Percentiles rank a stretch among this genome's conserved stretches.
These are phyloP conservation scores for Auricularia sp. DNA, from an alignment of 768 basidiomycete species.

Conservation along the genomic window DNA sequence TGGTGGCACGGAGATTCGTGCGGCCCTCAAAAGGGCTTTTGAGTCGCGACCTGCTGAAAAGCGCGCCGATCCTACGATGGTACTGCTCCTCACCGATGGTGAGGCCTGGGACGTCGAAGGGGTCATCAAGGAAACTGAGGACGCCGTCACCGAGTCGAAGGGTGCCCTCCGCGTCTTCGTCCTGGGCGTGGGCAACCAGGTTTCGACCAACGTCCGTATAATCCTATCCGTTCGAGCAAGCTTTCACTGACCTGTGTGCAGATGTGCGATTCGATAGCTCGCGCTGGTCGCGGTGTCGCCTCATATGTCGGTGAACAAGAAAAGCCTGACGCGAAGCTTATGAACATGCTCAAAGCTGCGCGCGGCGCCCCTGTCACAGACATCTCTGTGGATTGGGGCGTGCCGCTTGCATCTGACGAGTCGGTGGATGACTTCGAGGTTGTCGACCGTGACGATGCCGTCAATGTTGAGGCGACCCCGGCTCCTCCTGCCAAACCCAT, in stretches of 20 bases:
- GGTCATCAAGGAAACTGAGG: neutral
- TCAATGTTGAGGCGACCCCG: neutral
- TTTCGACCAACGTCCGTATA: slow-evolving; percentile 26
- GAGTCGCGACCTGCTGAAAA: slow-evolving; percentile 15
- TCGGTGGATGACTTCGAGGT: slow-evolving; percentile 11
- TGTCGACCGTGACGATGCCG: neutral
- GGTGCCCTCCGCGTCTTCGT: slow-evolving; percentile 38
- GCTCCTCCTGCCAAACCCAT: neutral
- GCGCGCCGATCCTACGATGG: slow-evolving; percentile 29
- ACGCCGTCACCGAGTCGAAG: neutral
- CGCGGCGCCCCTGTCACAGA: slow-evolving; percentile 34
- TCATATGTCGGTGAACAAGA: slow-evolving; percentile 37
- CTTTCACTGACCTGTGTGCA: neutral
- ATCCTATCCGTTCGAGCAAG: neutral
- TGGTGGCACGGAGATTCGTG: slow-evolving; percentile 42
- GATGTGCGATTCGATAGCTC: slow-evolving; percentile 44
- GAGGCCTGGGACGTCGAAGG: slow-evolving; percentile 17
- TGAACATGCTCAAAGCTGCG: slow-evolving; percentile 41
- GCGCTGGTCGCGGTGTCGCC: slow-evolving; percentile 40
- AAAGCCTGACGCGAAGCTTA: slow-evolving; percentile 39
- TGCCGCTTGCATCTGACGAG: neutral
- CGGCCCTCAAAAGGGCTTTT: slow-evolving; percentile 34
- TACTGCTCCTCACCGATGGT: slow-evolving; percentile 55
- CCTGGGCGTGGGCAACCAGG: slow-evolving; percentile 43
- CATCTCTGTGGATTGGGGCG: slow-evolving; percentile 40